Evolutionary conservation across 148 eudicot genomes (phyloP).

Genomic region (Cornus suecica): DNA sequence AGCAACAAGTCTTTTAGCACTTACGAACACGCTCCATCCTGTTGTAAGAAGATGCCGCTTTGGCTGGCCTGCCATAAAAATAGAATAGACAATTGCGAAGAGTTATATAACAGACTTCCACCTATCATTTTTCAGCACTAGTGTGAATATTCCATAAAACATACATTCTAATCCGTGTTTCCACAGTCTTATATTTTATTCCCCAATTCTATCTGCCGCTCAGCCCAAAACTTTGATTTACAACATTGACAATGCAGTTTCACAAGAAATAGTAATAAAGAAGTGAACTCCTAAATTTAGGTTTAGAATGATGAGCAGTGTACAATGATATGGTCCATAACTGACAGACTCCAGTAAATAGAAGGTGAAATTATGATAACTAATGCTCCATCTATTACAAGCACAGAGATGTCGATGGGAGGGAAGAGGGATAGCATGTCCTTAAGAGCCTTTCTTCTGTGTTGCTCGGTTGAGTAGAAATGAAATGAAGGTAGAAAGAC

Average conservation of each 20-base stretch:
- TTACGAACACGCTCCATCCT: conserved; percentile 52
- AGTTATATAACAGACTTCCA: neutral
- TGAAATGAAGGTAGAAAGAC: no score
- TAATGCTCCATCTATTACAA: no score
- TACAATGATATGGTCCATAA: neutral
- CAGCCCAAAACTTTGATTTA: neutral
- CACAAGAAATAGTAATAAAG: neutral
- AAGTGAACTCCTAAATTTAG: neutral
- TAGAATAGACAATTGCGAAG: neutral
- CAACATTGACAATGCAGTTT: neutral
- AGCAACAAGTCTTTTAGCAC: conserved; percentile 44
- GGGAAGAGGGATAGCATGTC: no score
- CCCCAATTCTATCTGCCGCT: neutral
- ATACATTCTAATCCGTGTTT: neutral
- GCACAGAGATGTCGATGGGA: no score
- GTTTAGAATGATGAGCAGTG: neutral
- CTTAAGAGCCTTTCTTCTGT: no score
- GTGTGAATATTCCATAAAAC: neutral
- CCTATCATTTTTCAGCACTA: neutral
- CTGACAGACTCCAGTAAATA: neutral
- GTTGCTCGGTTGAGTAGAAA: no score
- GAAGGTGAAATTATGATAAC: neutral
- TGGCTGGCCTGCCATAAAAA: conserved; percentile 42
- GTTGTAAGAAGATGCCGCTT: conserved; percentile 51
- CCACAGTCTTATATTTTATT: neutral